Base-by-base conservation (phyloP, 2,329 filamentous ascomycete genomes). In the Xylariaceae sp. region DNA sequence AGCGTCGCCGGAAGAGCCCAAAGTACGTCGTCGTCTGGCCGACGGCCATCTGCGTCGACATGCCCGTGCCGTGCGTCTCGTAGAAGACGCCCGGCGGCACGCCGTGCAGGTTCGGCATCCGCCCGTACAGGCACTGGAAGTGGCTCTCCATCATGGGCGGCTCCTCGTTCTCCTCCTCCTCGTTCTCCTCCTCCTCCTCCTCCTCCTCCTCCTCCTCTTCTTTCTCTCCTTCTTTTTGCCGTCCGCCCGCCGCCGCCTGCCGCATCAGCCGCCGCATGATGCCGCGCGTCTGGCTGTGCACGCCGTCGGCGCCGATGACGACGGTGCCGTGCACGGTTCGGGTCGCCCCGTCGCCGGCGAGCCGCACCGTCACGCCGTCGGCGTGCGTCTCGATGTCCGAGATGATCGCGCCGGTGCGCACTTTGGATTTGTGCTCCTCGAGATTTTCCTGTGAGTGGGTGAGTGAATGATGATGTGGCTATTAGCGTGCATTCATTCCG, bases 61-160 rank as follows among this genome's bases (percentile, higher is more conserved):
- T 31, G 12, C 39, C 19, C 4, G 32, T 34, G 21, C 39, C 39
- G 11, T 44, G 42, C 17, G 42, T 35, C 31, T 44, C 39, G 16
- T 28, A 42, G 33, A 44, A 42, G 5, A 22, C 30, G 13, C 26
- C 36, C 8, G 21, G 9, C 16, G 33, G 31, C 2, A 27, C 32
- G 8, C 30, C 31, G 4, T 36, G 32, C 8, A 38, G 23, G n/a
- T 22, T 22, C 25, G 25, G 10, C 7, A 39, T 39, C 32, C 37
- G 32, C 10, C 39, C 42, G 31, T 40, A 43, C 29, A 44, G 26
- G 15, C 42, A 39, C 15, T 44, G 41, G 15, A 40, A 44, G 16
- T 29, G 35, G 10, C 34, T 19, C 12, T 33, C 22, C 5, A 39
- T 35, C 6, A 38, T 31, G 21, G 21, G 21, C n/a, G n/a, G n/a